Percentiles rank a stretch among this genome's conserved stretches.
Evolutionary conservation across 1,139 yeast species (phyloP).

Genomic region (Candida albicans): DNA sequence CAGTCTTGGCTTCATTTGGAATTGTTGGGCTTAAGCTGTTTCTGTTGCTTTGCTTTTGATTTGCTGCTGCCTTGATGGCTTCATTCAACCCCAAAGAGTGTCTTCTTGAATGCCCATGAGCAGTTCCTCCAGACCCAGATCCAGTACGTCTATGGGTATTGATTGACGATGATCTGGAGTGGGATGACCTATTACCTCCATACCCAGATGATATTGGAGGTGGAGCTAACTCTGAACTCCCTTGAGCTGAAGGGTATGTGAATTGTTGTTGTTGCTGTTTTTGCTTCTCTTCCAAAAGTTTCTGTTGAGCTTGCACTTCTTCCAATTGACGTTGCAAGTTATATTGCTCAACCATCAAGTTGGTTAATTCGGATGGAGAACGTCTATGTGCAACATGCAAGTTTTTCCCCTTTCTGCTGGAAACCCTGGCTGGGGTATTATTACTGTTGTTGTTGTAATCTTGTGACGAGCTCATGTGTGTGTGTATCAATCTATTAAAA

Average conservation of each 20-base stretch:
- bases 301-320: slow-evolving; percentile 87
- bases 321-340: slow-evolving; percentile 92
- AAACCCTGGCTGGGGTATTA: slow-evolving; percentile 14
- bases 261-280: slow-evolving; percentile 36
- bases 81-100: slow-evolving; percentile 91
- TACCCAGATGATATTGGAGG: slow-evolving; percentile 27
- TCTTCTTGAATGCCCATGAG: slow-evolving; percentile 77
- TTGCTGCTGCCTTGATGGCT: slow-evolving; percentile 97
- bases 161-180: slow-evolving; percentile 43
- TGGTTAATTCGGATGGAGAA: slow-evolving; percentile 93
- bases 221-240: slow-evolving; percentile 23
- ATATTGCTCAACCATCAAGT: slow-evolving; percentile 89
- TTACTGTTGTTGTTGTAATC: slow-evolving; percentile 16
- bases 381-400: slow-evolving; percentile 92
- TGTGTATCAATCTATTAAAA: not conserved
- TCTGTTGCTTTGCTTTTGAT: slow-evolving; percentile 61
- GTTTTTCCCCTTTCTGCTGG: slow-evolving; percentile 34
- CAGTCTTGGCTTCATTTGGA: slow-evolving; percentile 13
- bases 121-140: slow-evolving; percentile 18
- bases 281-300: slow-evolving; percentile 75
- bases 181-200: slow-evolving; percentile 18
- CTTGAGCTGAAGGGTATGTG: slow-evolving; percentile 19
- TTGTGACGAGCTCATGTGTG: not conserved
- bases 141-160: slow-evolving; percentile 41
- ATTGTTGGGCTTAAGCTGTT: slow-evolving; percentile 39